Percentiles rank a stretch among this genome's conserved stretches.
phyloP scores from a whole-genome alignment of 129 eudicot species.

The Deinandra increscens region DNA sequence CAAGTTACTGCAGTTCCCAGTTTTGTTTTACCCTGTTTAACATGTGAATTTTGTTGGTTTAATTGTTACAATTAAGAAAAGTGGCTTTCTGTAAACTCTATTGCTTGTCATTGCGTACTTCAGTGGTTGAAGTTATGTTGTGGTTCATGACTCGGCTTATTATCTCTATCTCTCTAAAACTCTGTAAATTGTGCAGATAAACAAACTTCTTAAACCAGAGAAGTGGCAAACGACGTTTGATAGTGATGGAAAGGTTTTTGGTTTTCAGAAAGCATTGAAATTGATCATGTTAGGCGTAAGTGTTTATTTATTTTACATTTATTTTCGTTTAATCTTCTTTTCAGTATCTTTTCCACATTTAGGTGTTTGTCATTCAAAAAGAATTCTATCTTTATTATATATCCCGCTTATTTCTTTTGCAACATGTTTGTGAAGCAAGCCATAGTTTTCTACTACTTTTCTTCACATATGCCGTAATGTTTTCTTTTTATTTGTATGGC shows the following conservation, averaged over 20 bases:
- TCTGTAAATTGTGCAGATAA: constrained; percentile 54
- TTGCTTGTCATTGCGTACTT: neutral
- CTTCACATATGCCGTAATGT: neutral
- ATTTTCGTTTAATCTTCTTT: neutral
- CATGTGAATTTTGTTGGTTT: neutral
- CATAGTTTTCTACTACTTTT: no score
- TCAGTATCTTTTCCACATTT: neutral
- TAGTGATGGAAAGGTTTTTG: constrained; percentile 72
- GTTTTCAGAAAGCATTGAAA: constrained; percentile 80
- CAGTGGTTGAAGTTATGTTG: constrained; percentile 27
- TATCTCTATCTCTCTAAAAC: neutral
- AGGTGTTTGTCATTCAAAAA: constrained; percentile 5
- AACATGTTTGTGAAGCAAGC: constrained; percentile 15
- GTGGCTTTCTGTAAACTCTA: constrained; percentile 5
- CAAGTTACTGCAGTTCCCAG: no score
- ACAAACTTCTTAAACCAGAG: constrained; percentile 94
- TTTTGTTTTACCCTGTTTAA: neutral
- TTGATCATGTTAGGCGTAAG: constrained; percentile 78
- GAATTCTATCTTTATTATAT: neutral
- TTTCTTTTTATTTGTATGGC: constrained; percentile 19
- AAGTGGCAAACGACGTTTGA: constrained; percentile 95
- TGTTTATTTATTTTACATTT: neutral
- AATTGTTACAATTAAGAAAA: neutral
- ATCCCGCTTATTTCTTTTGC: neutral
- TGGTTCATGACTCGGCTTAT: constrained; percentile 14